Conservation (phyloP, 1,284 basidiomycete species). For the Fomitopsis pinicola region DNA sequence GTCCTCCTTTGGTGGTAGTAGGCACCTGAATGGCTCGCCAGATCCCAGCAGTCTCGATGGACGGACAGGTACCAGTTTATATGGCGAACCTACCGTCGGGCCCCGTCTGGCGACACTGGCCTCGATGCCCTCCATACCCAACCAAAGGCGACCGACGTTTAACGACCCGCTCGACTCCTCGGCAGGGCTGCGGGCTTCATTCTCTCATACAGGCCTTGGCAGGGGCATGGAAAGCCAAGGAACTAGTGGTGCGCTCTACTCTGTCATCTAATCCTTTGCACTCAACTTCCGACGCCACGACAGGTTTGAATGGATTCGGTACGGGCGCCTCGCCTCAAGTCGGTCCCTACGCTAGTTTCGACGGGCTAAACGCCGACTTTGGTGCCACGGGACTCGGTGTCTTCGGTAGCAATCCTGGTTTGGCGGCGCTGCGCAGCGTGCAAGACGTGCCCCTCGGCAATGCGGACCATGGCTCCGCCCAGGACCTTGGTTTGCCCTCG, state of each 20-base stretch:
- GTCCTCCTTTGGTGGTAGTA: conserved; percentile 60
- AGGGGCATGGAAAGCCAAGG: conserved; percentile 41
- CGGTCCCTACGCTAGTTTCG: not conserved
- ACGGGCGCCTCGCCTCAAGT: not conserved
- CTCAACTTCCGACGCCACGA: not conserved
- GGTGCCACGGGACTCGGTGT: not conserved
- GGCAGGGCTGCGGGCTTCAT: conserved; percentile 8
- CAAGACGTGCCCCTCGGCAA: conserved; percentile 10
- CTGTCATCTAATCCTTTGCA: not conserved
- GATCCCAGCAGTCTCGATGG: conserved; percentile 57
- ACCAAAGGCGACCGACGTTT: conserved; percentile 17
- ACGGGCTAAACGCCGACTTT: not conserved
- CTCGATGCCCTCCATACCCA: conserved; percentile 10
- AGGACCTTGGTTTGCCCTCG: conserved; percentile 13
- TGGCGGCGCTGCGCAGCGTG: conserved; percentile 1
- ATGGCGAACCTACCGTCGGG: conserved; percentile 30
- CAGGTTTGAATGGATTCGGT: conserved; percentile 11
- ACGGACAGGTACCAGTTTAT: conserved; percentile 35
- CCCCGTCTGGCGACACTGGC: conserved; percentile 20
- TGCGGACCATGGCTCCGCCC: conserved; percentile 13
- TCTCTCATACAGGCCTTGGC: conserved; percentile 22
- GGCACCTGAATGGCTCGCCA: conserved; percentile 63
- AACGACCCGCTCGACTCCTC: conserved; percentile 18
- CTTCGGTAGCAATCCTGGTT: not conserved
- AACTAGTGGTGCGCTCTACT: conserved; percentile 28